Percentiles rank a stretch among this genome's conserved stretches.
Evolutionary conservation across 179 eudicot species (phyloP).

Genomic region (Vitellaria paradoxa): DNA sequence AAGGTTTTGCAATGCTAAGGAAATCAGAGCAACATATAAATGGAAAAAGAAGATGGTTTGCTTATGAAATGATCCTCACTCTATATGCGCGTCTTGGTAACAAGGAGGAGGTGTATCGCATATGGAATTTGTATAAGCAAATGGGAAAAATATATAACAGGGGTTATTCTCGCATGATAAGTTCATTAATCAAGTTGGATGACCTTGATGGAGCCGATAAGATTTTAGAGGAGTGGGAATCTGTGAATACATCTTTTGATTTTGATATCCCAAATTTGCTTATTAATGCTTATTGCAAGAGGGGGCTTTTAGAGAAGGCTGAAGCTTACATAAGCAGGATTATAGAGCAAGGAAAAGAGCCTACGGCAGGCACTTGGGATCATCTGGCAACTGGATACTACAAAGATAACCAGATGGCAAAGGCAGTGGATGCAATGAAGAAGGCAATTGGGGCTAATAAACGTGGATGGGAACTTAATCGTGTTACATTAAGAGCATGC

Average conservation of each 20-base stretch:
- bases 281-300: slow-evolving; percentile 41
- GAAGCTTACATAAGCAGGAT: slow-evolving; percentile 27
- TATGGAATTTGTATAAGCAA: slow-evolving; percentile 42
- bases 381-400: slow-evolving; percentile 42
- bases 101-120: slow-evolving; percentile 46
- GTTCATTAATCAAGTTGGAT: slow-evolving; percentile 42
- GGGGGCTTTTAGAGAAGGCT: slow-evolving; percentile 42
- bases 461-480: slow-evolving; percentile 24
- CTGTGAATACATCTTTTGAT: slow-evolving; percentile 16
- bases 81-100: slow-evolving; percentile 32
- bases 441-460: slow-evolving; percentile 20
- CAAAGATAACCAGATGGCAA: slow-evolving; percentile 32
- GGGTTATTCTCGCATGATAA: slow-evolving; percentile 38
- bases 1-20: slow-evolving; percentile 36
- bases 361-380: slow-evolving; percentile 42
- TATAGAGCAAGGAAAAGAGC: slow-evolving; percentile 30
- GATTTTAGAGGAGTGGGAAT: slow-evolving; percentile 38
- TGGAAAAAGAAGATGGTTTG: slow-evolving; percentile 20
- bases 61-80: slow-evolving; percentile 38
- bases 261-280: slow-evolving; percentile 34
- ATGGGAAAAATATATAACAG: slow-evolving; percentile 24
- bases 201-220: slow-evolving; percentile 52
- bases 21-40: slow-evolving; percentile 39
- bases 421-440: slow-evolving; percentile 40
- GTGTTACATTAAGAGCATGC: slow-evolving; percentile 33